These are phyloP conservation scores for Cryptococcus hybrid DNA, from an alignment of 1,284 basidiomycete species.

Conservation along the genomic window DNA sequence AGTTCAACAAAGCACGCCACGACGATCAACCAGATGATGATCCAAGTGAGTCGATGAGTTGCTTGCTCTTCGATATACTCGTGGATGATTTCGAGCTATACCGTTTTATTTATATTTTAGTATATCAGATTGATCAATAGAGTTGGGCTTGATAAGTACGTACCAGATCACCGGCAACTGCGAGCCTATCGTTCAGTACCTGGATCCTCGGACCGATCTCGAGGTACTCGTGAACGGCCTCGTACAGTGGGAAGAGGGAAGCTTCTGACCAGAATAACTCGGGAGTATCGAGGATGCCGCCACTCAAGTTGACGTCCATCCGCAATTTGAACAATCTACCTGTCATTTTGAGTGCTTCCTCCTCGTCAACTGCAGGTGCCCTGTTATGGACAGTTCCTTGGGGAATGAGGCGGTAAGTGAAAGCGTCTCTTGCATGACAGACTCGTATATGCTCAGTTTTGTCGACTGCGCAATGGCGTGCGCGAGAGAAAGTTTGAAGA, in stretches of 20 bases:
- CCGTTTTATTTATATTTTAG: not conserved
- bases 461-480: slow-evolving; percentile 95
- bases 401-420: slow-evolving; percentile 81
- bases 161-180: slow-evolving; percentile 83
- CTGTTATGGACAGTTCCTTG: slow-evolving; percentile 74
- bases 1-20: slow-evolving; percentile 67
- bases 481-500: slow-evolving; percentile 73
- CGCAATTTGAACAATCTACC: slow-evolving; percentile 84
- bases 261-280: slow-evolving; percentile 96
- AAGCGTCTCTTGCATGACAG: slow-evolving; percentile 73
- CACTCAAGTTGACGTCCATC: slow-evolving; percentile 86
- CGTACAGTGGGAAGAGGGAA: slow-evolving; percentile 81
- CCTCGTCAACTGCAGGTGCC: slow-evolving; percentile 72
- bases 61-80: slow-evolving; percentile 88
- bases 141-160: slow-evolving; percentile 30
- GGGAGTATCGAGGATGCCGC: slow-evolving; percentile 88
- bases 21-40: slow-evolving; percentile 92
- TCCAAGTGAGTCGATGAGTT: slow-evolving; percentile 93
- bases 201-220: slow-evolving; percentile 83
- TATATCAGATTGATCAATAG: not conserved
- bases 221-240: slow-evolving; percentile 92
- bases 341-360: slow-evolving; percentile 80
- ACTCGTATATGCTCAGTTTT: slow-evolving; percentile 84
- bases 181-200: slow-evolving; percentile 83
- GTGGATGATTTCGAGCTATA: slow-evolving; percentile 83